A percentile compares a stretch with the other conserved stretches of the same genome.
These are phyloP conservation scores for Hevea brasiliensis DNA, from an alignment of 345 rosid genomes.

Conservation along the genomic window DNA sequence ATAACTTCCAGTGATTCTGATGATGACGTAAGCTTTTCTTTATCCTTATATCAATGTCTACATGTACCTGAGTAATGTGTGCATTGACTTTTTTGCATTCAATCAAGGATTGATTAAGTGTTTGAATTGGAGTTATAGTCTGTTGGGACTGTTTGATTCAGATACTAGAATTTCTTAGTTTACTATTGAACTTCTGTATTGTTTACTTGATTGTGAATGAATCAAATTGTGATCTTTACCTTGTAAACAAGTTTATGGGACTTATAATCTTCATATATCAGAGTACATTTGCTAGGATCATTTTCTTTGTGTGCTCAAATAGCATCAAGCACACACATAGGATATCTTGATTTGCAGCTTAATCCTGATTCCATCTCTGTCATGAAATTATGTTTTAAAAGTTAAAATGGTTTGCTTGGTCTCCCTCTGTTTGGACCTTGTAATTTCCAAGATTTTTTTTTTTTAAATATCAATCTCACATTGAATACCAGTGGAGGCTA, in stretches of 20 bases:
- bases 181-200: no score
- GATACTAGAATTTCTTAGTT: background rate
- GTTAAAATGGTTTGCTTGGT: background rate
- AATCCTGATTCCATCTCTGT: background rate
- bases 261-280: background rate
- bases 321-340: background rate
- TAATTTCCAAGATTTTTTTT: no score
- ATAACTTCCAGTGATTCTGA: conserved; percentile 85
- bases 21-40: conserved; percentile 39
- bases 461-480: no score
- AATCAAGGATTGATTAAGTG: background rate
- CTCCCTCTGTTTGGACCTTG: background rate
- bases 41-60: background rate
- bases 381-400: background rate
- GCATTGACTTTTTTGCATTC: background rate
- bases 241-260: background rate
- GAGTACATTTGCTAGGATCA: background rate
- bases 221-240: background rate
- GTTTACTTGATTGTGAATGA: background rate
- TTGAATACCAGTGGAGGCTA: no score
- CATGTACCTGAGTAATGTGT: background rate
- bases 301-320: background rate
- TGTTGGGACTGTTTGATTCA: background rate
- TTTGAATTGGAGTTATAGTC: background rate
- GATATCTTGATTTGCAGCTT: background rate